Evolutionary conservation across 257 asterid species (phyloP), one percentile per base, ranked within the genome.

Genomic region (Nicotiana knightiana): DNA sequence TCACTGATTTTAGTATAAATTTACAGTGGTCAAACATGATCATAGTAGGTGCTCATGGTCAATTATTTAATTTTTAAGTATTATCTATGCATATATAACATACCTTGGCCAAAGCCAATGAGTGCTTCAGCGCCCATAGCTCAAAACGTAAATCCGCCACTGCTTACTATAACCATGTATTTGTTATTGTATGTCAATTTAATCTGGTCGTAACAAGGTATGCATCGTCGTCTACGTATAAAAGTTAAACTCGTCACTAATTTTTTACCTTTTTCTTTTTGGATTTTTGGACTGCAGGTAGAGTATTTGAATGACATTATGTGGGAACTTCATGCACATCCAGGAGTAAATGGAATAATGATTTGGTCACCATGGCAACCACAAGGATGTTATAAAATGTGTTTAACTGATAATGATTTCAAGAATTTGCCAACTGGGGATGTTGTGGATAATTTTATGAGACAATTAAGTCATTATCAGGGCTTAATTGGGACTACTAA

Each of bases 371-470:
- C 85, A 10, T 76, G 85, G 81, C 51, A 35, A 15, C 77, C 82
- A 4, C 55, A 28, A 15, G 76, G 65, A 67, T 88, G 89, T 79
- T 86, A 43, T n/a, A 77, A 7, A 15, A 88, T 88, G 91, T 86
- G 87, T 48, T 79, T 88, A 57, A 88, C 88, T 17, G 85, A 85
- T 48, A 28, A 79, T 57, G 66, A 83, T 33, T 88, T 86, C 70
- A 83, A 79, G 9, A 88, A 88, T 82, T 79, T 88, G 77, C 58
- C 84, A 8, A 77, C 89, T 9, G 89, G 91, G 11, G 86, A 86
- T 8, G 86, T 81, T 30, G 87, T 85, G 2, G 91, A 88, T 73
- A 68, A 62, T 78, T 53, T 86, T 64, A 24, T 88, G 4, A 65
- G 73, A 3, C 76, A 86, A 37, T 75, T 82, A 79, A 85, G 39